These are phyloP conservation scores for Claviceps citrina DNA, from an alignment of 2,329 filamentous ascomycete species.

Conservation along the genomic window DNA sequence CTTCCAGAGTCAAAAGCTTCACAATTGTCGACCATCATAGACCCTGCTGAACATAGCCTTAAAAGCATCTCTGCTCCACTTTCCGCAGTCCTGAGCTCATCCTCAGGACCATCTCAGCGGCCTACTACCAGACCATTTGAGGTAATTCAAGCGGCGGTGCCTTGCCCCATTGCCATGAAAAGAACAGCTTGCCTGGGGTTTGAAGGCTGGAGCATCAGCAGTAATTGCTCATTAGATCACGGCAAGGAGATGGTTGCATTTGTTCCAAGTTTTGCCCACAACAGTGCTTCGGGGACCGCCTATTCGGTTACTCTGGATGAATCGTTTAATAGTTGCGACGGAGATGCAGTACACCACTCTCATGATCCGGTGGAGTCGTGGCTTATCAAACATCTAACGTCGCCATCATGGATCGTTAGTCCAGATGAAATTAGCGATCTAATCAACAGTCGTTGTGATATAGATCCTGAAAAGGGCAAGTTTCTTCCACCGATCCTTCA, in stretches of 20 bases:
- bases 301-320: not conserved
- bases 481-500: conserved; percentile 19
- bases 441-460: conserved; percentile 13
- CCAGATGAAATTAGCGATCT: not conserved
- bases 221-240: not conserved
- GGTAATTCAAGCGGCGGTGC: not conserved
- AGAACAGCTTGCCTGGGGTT: not conserved
- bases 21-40: not conserved
- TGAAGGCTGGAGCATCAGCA: not conserved
- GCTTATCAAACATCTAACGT: not conserved
- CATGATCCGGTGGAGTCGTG: conserved; percentile 1
- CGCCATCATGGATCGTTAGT: not conserved
- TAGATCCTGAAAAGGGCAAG: conserved; percentile 22
- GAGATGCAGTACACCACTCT: not conserved
- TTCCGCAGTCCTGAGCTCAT: not conserved
- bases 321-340: not conserved
- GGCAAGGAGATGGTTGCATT: not conserved
- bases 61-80: not conserved
- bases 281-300: not conserved
- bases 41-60: not conserved
- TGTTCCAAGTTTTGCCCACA: not conserved
- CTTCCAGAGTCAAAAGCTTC: not conserved
- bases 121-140: not conserved
- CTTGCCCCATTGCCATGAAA: not conserved
- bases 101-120: not conserved